Conservation (phyloP, 768 basidiomycete species). For the Trametes meyenii region DNA sequence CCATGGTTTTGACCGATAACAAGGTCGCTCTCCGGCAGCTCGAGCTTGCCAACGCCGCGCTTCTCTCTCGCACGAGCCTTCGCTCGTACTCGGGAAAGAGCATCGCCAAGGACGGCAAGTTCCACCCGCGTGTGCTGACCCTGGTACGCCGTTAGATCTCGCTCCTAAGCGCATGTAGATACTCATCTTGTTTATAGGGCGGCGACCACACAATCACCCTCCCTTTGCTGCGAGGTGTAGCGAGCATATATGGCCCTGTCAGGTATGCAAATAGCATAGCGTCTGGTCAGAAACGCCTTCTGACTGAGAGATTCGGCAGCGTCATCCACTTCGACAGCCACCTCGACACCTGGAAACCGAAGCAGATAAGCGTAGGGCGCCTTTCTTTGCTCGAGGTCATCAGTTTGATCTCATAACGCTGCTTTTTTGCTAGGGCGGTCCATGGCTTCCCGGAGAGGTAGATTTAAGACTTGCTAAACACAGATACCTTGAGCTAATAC, state of each 20-base stretch:
- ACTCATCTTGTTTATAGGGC: conserved; percentile 20
- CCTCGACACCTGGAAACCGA: conserved; percentile 32
- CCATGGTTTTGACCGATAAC: conserved; percentile 34
- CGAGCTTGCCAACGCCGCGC: conserved; percentile 34
- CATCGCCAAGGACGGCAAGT: conserved; percentile 38
- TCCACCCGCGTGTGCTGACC: conserved; percentile 38
- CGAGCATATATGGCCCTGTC: conserved; percentile 36
- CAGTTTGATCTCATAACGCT: not conserved
- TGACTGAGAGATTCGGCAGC: conserved; percentile 15
- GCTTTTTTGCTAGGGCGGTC: conserved; percentile 24
- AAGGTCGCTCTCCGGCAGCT: conserved; percentile 38
- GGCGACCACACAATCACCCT: conserved; percentile 38
- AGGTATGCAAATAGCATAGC: conserved; percentile 19
- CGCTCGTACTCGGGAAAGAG: conserved; percentile 23
- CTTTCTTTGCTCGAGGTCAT: not conserved
- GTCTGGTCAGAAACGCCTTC: no score
- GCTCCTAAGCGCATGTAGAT: no score
- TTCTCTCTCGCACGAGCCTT: conserved; percentile 24
- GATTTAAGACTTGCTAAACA: no score
- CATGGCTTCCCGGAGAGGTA: conserved; percentile 35
- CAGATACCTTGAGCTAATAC: not conserved
- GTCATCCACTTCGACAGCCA: conserved; percentile 40
- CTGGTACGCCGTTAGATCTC: conserved; percentile 21
- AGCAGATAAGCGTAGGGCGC: conserved; percentile 7
- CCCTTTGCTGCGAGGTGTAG: conserved; percentile 36